Base-by-base conservation (phyloP, 768 basidiomycete genomes). In the Sarcomyxa edulis region DNA sequence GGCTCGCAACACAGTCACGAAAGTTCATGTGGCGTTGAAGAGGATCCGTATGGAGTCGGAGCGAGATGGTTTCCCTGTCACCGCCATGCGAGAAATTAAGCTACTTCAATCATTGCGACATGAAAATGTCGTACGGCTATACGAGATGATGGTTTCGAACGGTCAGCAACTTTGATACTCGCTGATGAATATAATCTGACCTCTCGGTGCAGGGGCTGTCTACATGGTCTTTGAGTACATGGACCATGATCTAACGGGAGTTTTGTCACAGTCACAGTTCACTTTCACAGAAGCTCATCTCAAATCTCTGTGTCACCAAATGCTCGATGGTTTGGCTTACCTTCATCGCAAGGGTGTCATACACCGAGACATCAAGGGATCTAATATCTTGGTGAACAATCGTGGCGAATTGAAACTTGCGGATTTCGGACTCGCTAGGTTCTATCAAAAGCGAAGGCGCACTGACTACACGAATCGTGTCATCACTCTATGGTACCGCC, bases 161-260 rank as follows among this genome's bases (percentile, higher is more conserved):
- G 93, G 96, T 93, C 50, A 48, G 76, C 48, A 9, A 12, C 39
- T 30, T 29, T 42, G 28, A 7, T 30, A 27, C 11, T 45, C 3
- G 10, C 27, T 26, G 35, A 23, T 20, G 39, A 42, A 27, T 36
- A 31, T 23, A 42, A 41, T 29, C 31, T 48, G n/a, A 42, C 44
- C 45, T 28, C 27, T 19, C 43, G 39, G 34, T 12, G 5, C 51
- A 97, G 95, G 92, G 42, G 83, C 86, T 33, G 94, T 96, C 28
- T 95, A 91, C 63, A 99, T 99, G 96, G 95, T 99, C 26, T 92
- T 98, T 52, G 94, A 98, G 59, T 99, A 99, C 60, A 89, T 96
- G 89, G 93, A 99, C 52, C 95, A 98, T 56, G 96, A 99, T 56
- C 69, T 99, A 38, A 97, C 94, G 2, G 96, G 96, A 3, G 73